These are phyloP conservation scores for Santalum album DNA, from an alignment of 164 flowering plant species.

Conservation along the genomic window DNA sequence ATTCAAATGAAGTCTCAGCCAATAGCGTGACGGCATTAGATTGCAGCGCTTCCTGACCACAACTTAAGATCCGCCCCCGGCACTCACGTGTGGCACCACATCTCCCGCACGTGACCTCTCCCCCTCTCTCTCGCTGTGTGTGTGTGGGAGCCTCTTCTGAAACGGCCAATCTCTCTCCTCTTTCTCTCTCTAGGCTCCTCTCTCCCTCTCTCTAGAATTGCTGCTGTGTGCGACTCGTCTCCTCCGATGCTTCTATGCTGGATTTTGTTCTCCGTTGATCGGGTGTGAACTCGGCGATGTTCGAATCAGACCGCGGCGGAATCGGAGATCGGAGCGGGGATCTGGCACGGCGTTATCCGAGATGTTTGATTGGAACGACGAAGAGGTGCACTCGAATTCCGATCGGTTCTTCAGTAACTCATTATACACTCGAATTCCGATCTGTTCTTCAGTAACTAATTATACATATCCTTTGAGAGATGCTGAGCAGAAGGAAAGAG, in stretches of 20 bases:
- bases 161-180: background rate
- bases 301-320: conserved; percentile 8
- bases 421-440: too few species aligned
- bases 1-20: background rate
- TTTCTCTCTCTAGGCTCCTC: background rate
- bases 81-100: background rate
- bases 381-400: conserved; percentile 34
- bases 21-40: background rate
- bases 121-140: background rate
- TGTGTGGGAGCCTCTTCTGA: background rate
- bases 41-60: background rate
- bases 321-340: conserved; percentile 13
- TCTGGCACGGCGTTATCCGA: conserved; percentile 17
- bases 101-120: background rate
- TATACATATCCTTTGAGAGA: too few species aligned
- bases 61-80: background rate
- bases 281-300: conserved; percentile 25
- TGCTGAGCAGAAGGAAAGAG: too few species aligned
- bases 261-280: background rate
- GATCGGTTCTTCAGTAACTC: too few species aligned
- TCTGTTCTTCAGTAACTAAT: too few species aligned
- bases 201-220: background rate
- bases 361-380: conserved; percentile 89
- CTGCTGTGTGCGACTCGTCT: background rate
- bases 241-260: background rate